These are phyloP conservation scores for Saraca asoca DNA, from an alignment of 331 rosid species.

Conservation along the genomic window DNA sequence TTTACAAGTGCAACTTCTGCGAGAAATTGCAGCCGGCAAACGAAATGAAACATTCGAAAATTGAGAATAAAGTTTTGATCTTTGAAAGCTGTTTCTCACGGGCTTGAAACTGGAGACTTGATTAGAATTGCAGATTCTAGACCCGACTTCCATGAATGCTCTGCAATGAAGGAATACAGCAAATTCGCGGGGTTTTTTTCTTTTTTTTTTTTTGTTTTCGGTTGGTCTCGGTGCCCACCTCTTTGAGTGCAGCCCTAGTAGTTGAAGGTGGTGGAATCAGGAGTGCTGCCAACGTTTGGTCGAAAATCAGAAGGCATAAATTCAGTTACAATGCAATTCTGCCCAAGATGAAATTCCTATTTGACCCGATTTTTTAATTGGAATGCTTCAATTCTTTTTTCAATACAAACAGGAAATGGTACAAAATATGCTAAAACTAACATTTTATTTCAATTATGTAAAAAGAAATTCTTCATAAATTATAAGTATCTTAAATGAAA, in stretches of 20 bases:
- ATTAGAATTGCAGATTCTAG: conserved; percentile 29
- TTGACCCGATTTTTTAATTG: no score
- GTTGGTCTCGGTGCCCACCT: neutral
- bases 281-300: no score
- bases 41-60: conserved; percentile 28
- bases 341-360: no score
- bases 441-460: no score
- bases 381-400: no score
- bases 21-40: conserved; percentile 18
- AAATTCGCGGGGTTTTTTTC: neutral
- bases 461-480: no score
- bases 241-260: neutral
- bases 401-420: no score
- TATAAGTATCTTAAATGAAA: no score
- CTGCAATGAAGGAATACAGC: neutral
- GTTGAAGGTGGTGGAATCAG: no score
- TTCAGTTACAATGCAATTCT: no score
- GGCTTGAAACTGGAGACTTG: conserved; percentile 23
- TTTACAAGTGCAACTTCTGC: conserved; percentile 32
- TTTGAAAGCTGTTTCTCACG: conserved; percentile 16
- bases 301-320: no score
- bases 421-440: no score
- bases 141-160: conserved; percentile 33
- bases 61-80: neutral
- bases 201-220: neutral